Conservation (phyloP, 2,329 filamentous ascomycete genomes). For the Penicillium sp. region DNA sequence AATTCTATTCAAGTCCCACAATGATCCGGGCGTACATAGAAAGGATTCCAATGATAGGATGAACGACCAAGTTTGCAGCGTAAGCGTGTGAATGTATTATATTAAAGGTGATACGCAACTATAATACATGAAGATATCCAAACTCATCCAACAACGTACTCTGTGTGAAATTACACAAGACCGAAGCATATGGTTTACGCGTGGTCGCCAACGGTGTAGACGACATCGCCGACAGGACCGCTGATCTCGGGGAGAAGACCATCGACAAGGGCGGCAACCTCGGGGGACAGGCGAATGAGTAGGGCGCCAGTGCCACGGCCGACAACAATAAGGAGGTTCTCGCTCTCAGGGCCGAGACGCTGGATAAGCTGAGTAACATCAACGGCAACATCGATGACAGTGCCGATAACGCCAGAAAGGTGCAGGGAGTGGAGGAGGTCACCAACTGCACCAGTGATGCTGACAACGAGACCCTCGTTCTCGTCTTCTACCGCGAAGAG, state of each 20-base stretch:
- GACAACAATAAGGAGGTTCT: conserved; percentile 5
- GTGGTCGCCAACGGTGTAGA: background rate
- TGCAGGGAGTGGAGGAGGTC: background rate
- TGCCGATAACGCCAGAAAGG: conserved; percentile 2
- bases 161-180: background rate
- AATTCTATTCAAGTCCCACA: background rate
- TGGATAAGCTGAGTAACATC: conserved; percentile 7
- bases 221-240: background rate
- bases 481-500: background rate
- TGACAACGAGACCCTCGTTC: background rate
- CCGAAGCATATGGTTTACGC: conserved; percentile 1
- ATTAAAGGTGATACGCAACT: conserved; percentile 10
- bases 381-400: conserved; percentile 8
- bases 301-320: background rate
- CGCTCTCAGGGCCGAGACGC: background rate
- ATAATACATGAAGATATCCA: conserved; percentile 17
- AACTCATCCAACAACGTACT: conserved; percentile 4
- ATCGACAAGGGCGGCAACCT: background rate
- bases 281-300: conserved; percentile 6
- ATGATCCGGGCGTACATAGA: background rate
- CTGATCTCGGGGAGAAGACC: conserved; percentile 5
- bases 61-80: background rate
- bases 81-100: conserved; percentile 9
- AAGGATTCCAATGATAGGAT: background rate
- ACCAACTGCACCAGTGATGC: conserved; percentile 1